Base-by-base conservation (phyloP, 2,329 filamentous ascomycete genomes). In the Paracamarosporium sp. region DNA sequence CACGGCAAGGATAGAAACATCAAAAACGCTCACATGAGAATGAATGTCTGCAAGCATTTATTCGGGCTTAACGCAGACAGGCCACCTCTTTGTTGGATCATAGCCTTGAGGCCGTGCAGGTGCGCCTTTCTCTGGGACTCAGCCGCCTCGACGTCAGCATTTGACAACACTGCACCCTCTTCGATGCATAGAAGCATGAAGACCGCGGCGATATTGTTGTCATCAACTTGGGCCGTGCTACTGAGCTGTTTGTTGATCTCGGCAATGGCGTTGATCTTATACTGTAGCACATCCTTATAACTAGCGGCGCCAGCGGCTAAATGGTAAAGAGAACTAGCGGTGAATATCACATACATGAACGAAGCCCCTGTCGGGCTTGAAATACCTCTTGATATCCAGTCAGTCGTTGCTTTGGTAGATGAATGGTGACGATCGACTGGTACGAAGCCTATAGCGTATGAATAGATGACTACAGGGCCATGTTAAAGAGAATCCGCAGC, bases 1-100 rank as follows among this genome's bases (percentile, higher is more conserved):
- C 4, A 20, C 25, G 35, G 12, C 2, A 33, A 44, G 44, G 20
- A 35, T 25, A 50, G n/a, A 48, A 8, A 47, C 7, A 28, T 17
- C 27, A 24, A 13, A 24, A 38, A 17, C 17, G 57, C 70, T 69
- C 53, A 74, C 73, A 71, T 68, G 25, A 76, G 53, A 24, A 76
- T 63, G 48, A 72, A 75, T 1, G 66, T 64, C 46, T 76, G 71
- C 40, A 76, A 53, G 55, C 69, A 71, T 28, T 61, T 61, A 45
- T 73, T 76, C 13, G 62, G 61, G 35, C 40, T 47, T 24, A 76
- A 48, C 5, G 63, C 65, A 27, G 63, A 57, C 48, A 76, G 68
- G 11, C 73, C 73, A 3, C 72, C 73, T 64, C 73, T 65, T 55
- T 73, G 73, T n/a, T 59, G 17, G 20, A 76, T 71, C 73, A 76